Base-by-base conservation (phyloP, 139 green algal genomes). In the Picochlorum sp. region DNA sequence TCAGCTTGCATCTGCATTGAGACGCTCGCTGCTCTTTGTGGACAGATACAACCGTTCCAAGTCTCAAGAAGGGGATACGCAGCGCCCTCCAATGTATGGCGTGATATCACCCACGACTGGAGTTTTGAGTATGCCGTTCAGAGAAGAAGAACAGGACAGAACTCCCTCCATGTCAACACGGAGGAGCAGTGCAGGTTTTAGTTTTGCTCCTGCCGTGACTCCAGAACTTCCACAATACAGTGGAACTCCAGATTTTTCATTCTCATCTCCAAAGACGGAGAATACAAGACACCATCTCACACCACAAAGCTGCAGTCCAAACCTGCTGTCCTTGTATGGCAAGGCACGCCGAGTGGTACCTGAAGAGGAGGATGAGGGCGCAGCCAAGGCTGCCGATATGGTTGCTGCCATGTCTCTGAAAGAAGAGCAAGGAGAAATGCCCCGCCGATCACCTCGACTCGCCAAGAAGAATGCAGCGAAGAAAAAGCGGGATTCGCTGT, bases 151-250 rank as follows among this genome's bases (percentile, higher is more conserved):
- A 14, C 16, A 20, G 45, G 45, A 54, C 16, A 54, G 47, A 30
- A 74, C 34, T 41, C 34, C 34, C 8, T 41, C 34, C 34, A 14
- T 41, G 34, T 41, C 34, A 41, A 9, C 8, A 0, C 7, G 34
- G 34, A 41, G 34, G 8, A 41, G 1, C 34, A 41, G 34, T 41
- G 34, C 34, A 41, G 34, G 34, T 7, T 41, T 41, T 41, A 41
- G 34, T 41, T 41, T 41, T 41, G 34, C 66, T 3, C 66, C 66
- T 62, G 18, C 45, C 7, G 34, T 13, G 18, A 20, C n/a, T 62
- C 34, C 56, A 62, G 56, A 62, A 9, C 56, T 9, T 62, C 34
- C 34, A 41, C 34, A 41, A 41, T 41, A 41, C 34, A 41, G 34
- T 41, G 34, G 34, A 41, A 41, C 34, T 11, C 34, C 34, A 41